Conservation (phyloP, 164 flowering plant genomes). For the Platanus orientalis region DNA sequence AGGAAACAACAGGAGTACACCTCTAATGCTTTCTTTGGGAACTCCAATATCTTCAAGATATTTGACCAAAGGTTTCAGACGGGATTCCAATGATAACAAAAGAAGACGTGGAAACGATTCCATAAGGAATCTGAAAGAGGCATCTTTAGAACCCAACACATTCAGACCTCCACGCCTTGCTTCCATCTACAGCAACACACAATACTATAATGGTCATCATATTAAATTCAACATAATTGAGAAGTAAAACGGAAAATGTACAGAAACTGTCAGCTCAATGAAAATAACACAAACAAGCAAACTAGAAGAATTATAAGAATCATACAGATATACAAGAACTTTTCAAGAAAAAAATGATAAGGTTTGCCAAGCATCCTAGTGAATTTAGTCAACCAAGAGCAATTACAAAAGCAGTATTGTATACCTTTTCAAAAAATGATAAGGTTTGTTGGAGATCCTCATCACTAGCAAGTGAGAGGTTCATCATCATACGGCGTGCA, state of each 20-base stretch:
- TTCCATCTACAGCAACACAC: constrained; percentile 53
- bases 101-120: constrained; percentile 86
- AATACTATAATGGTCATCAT: not conserved
- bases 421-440: constrained; percentile 88
- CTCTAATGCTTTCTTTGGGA: constrained; percentile 36
- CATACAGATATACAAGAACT: not conserved
- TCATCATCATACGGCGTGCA: constrained; percentile 77
- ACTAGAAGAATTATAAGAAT: not conserved
- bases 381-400: not conserved
- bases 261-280: not conserved
- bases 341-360: not conserved
- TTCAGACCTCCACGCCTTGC: constrained; percentile 93
- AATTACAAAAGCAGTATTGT: constrained; percentile 1
- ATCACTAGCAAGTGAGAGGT: constrained; percentile 58
- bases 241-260: not conserved
- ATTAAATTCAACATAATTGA: not conserved
- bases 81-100: constrained; percentile 46
- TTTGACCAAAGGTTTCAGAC: constrained; percentile 47
- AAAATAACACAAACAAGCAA: not conserved
- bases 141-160: constrained; percentile 55
- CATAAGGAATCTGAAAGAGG: constrained; percentile 55
- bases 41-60: constrained; percentile 61
- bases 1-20: constrained; percentile 59
- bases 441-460: constrained; percentile 84
- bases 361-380: not conserved